Conservation (phyloP, 441 rosid genomes). For the Arabidopsis hybrid region DNA sequence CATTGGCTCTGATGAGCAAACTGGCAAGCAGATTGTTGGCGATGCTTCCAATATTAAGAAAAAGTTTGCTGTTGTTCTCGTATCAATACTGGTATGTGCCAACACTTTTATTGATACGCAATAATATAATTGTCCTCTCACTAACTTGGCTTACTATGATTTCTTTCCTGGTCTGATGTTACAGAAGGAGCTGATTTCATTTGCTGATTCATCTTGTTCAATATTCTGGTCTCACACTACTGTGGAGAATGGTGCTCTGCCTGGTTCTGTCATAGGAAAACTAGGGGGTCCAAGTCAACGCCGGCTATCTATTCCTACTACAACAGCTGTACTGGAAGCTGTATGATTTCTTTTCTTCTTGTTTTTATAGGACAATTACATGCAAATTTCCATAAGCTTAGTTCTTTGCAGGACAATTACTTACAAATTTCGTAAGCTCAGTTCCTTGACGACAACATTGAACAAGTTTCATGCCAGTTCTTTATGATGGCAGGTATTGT, state of each 20-base stretch:
- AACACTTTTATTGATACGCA: constrained; percentile 17
- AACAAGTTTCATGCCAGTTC: constrained; percentile 21
- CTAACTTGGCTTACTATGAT: constrained; percentile 26
- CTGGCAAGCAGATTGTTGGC: constrained; percentile 44
- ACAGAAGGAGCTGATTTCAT: constrained; percentile 79
- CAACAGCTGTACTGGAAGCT: constrained; percentile 82
- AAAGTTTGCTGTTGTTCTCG: constrained; percentile 58
- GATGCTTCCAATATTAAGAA: constrained; percentile 49
- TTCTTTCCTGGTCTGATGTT: constrained; percentile 35
- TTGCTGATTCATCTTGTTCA: constrained; percentile 69
- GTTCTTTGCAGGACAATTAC: constrained; percentile 5
- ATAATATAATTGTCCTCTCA: constrained; percentile 17
- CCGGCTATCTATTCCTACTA: constrained; percentile 69
- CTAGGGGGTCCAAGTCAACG: constrained; percentile 99
- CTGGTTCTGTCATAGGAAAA: constrained; percentile 83
- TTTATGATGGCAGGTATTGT: constrained; percentile 60
- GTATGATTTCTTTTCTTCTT: constrained; percentile 54
- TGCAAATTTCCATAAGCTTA: constrained; percentile 8
- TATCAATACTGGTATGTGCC: constrained; percentile 61
- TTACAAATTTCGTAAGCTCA: constrained; percentile 7
- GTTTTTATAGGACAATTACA: not conserved
- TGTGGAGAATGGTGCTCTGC: constrained; percentile 57
- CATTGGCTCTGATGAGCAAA: constrained; percentile 46
- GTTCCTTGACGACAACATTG: constrained; percentile 9
- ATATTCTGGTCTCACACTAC: constrained; percentile 63